Percentiles rank a stretch among this genome's conserved stretches.
Conservation (phyloP, 352 stramenopile species). For the Phytophthora fragariae region DNA sequence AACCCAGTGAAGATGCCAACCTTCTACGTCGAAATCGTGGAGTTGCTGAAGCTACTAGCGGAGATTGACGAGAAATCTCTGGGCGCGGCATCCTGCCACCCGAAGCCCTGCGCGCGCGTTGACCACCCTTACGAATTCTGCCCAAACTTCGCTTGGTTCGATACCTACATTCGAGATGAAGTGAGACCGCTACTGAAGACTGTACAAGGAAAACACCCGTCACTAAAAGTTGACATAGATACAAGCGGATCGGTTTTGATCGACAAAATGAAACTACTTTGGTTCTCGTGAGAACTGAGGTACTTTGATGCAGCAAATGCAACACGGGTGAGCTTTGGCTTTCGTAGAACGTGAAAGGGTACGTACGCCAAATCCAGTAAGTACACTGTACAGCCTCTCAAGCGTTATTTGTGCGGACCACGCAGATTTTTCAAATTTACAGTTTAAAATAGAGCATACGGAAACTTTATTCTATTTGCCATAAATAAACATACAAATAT, state of each 20-base stretch:
- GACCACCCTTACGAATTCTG: background rate
- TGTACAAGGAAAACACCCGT: background rate
- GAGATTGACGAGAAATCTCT: background rate
- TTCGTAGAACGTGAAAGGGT: too few species aligned
- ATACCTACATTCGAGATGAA: background rate
- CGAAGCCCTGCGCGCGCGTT: background rate
- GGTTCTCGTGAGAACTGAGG: background rate
- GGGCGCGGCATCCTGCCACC: background rate
- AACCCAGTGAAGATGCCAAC: background rate
- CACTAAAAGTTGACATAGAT: background rate
- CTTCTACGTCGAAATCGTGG: background rate
- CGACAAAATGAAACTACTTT: background rate
- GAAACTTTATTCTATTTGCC: too few species aligned
- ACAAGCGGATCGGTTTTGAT: background rate
- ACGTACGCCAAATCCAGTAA: too few species aligned
- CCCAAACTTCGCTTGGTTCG: background rate
- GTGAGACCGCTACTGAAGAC: background rate
- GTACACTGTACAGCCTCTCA: too few species aligned
- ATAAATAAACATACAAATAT: too few species aligned
- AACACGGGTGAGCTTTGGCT: too few species aligned
- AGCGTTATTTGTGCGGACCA: too few species aligned
- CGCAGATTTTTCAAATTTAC: too few species aligned
- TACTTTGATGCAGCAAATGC: too few species aligned
- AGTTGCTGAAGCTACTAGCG: constrained; percentile 1
- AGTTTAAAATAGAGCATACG: too few species aligned